Percentiles rank a stretch among this genome's conserved stretches.
Conservation (phyloP, 352 stramenopile species). For the Aphanomyces cochlioides region DNA sequence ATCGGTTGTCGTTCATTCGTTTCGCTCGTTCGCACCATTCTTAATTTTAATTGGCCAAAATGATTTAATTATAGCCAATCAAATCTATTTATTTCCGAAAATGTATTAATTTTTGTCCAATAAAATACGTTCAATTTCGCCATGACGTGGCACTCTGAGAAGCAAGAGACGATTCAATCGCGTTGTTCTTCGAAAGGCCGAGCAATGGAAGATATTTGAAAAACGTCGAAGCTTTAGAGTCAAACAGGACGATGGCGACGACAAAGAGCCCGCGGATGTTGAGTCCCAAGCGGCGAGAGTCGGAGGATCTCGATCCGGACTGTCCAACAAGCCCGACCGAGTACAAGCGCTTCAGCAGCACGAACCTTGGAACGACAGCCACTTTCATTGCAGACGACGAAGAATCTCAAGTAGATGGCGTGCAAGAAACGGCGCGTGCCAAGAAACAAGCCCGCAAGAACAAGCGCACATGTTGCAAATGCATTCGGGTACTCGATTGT, state of each 20-base stretch:
- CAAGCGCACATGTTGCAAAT: background rate
- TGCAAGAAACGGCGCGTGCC: background rate
- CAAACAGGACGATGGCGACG: background rate
- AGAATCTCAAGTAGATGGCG: background rate
- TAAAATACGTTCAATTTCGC: too few species aligned
- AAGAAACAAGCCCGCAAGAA: background rate
- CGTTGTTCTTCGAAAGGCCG: too few species aligned
- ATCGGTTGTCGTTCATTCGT: too few species aligned
- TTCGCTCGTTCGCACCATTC: too few species aligned
- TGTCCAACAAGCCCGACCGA: background rate
- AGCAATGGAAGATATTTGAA: too few species aligned
- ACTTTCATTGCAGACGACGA: background rate
- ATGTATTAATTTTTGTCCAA: too few species aligned
- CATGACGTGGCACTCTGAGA: too few species aligned
- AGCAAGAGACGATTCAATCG: too few species aligned
- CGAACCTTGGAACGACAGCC: background rate
- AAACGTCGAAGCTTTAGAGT: too few species aligned
- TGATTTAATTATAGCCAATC: too few species aligned
- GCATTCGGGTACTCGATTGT: background rate
- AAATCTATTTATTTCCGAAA: too few species aligned
- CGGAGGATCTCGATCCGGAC: background rate
- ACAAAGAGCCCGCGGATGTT: conserved; percentile 2
- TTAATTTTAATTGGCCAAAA: too few species aligned
- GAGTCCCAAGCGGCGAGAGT: background rate
- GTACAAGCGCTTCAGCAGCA: conserved; percentile 20